These are phyloP conservation scores for Diaporthe australafricana DNA, from an alignment of 2,329 filamentous ascomycete genomes.

Conservation along the genomic window DNA sequence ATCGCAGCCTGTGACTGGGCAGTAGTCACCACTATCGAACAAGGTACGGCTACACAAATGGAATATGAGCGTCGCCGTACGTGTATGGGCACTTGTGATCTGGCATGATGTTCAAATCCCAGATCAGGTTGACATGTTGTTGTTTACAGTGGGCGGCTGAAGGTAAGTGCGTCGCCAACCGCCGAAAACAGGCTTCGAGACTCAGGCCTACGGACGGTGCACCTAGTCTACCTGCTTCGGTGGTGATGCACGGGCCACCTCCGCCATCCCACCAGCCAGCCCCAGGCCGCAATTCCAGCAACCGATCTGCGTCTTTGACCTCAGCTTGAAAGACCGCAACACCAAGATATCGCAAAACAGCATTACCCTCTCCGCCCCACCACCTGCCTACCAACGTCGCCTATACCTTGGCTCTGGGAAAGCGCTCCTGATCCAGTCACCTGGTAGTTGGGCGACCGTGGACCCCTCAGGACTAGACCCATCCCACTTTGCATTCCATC, in stretches of 20 bases:
- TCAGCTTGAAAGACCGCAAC: slow-evolving; percentile 28
- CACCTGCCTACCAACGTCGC: neutral
- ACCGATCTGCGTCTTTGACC: slow-evolving; percentile 30
- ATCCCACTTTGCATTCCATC: slow-evolving; percentile 29
- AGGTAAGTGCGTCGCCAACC: slow-evolving; percentile 11
- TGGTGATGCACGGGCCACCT: slow-evolving; percentile 24
- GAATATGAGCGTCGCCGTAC: neutral
- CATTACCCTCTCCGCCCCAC: slow-evolving; percentile 5
- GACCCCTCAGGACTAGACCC: slow-evolving; percentile 22
- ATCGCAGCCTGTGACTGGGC: neutral
- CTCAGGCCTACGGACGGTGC: neutral
- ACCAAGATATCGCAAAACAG: slow-evolving; percentile 22
- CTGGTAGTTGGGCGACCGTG: slow-evolving; percentile 22
- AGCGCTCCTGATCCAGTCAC: slow-evolving; percentile 1
- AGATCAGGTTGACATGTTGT: neutral
- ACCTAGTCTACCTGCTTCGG: neutral
- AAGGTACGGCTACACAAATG: too few species aligned
- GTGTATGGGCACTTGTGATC: neutral
- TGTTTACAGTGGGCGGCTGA: neutral
- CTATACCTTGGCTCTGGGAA: neutral
- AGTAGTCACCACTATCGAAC: neutral
- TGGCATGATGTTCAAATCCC: neutral
- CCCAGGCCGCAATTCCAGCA: slow-evolving; percentile 33
- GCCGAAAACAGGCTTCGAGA: neutral
- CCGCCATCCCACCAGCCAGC: slow-evolving; percentile 28